phyloP scores from a whole-genome alignment of 768 basidiomycete genomes.

The Termitomyces sp. region DNA sequence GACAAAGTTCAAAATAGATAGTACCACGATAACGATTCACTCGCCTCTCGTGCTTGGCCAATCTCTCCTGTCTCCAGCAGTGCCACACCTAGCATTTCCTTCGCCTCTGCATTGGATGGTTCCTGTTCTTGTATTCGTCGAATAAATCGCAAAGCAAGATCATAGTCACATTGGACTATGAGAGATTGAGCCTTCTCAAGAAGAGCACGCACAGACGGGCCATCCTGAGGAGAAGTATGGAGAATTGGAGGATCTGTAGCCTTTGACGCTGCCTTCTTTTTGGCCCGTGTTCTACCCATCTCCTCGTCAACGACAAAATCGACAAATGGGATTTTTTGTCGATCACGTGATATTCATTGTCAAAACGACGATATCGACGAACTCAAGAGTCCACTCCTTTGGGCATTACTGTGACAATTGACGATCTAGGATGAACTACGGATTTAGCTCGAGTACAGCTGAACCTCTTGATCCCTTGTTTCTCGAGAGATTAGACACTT shows the following conservation, averaged over 20 bases:
- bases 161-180: constrained; percentile 80
- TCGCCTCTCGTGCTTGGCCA: constrained; percentile 64
- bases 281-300: constrained; percentile 56
- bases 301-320: constrained; percentile 4
- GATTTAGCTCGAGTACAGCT: constrained; percentile 25
- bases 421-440: constrained; percentile 23
- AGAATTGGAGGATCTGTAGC: constrained; percentile 21
- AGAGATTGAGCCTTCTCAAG: constrained; percentile 78
- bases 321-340: constrained; percentile 16
- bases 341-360: constrained; percentile 23
- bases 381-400: not conserved
- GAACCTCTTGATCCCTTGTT: constrained; percentile 47
- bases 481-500: constrained; percentile 57
- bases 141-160: constrained; percentile 71
- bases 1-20: not conserved
- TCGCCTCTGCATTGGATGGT: constrained; percentile 59
- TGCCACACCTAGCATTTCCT: constrained; percentile 76
- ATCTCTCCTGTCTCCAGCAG: constrained; percentile 78
- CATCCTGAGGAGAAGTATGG: constrained; percentile 17
- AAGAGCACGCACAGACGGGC: constrained; percentile 48
- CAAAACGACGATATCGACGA: not conserved
- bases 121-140: constrained; percentile 63
- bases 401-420: not conserved
- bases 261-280: constrained; percentile 37
- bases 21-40: constrained; percentile 3